Conservation (phyloP, 495 filamentous ascomycete species). For the Penicillium parvum region DNA sequence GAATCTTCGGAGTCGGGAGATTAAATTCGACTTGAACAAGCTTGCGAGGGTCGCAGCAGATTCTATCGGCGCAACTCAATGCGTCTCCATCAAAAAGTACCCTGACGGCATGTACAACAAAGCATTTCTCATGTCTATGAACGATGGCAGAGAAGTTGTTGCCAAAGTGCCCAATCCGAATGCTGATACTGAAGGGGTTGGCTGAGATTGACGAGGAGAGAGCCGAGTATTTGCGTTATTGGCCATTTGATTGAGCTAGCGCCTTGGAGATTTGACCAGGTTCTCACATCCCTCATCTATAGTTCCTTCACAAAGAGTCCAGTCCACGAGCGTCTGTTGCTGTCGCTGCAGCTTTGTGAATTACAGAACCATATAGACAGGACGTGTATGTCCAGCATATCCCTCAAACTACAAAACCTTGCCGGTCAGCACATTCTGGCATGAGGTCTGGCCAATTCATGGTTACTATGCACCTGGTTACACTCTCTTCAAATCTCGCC, state of each 20-base stretch:
- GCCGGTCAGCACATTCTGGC: no score
- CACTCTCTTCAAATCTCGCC: no score
- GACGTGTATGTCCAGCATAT: no score
- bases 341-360: no score
- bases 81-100: slow-evolving; percentile 28
- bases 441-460: no score
- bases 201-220: slow-evolving; percentile 30
- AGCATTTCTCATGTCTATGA: slow-evolving; percentile 38
- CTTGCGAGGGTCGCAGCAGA: slow-evolving; percentile 33
- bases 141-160: slow-evolving; percentile 34
- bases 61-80: slow-evolving; percentile 28
- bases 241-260: slow-evolving; percentile 35
- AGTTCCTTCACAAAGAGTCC: no score
- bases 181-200: slow-evolving; percentile 28
- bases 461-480: no score
- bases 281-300: no score
- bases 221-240: slow-evolving; percentile 28
- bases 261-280: no score
- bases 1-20: slow-evolving; percentile 31
- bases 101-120: slow-evolving; percentile 39
- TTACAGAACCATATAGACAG: no score
- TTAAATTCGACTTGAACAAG: slow-evolving; percentile 32
- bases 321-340: no score
- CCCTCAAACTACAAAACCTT: no score
- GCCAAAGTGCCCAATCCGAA: slow-evolving; percentile 37